Base-by-base conservation (phyloP, 176 grass and related monocot species). In the Oryza glumipatula region DNA sequence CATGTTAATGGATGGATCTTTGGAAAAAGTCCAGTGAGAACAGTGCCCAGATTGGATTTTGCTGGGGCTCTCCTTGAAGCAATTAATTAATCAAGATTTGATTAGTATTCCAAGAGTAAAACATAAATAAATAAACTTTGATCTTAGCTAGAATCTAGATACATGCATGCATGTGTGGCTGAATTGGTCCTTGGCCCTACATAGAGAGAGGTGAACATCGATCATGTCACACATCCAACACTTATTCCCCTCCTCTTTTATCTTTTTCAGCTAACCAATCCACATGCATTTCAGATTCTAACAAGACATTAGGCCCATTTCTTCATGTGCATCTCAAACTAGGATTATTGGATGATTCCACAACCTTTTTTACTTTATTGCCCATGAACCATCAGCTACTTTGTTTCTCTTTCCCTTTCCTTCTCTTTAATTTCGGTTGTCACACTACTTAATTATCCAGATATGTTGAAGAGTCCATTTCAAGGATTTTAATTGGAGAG, bases 41-140 rank as follows among this genome's bases (percentile, higher is more conserved):
- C 52, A 81, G 77, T 81, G 30, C 51, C 71, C 7, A 70, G 72
- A 85, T 76, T 85, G 82, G 77, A 80, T 76, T 56, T 43, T 84
- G 78, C 56, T 78, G 58, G 56, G 49, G 12, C 47, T 79, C 47
- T 79, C 43, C 26, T 47, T 68, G 58, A 60, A 69, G 65, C 65
- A 71, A 70, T 60, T 14, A 49, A 44, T 11, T 46, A 70, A 64
- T 82, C 51, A 70, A 19, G 63, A 49, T 77, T 28, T 76, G 63
- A 76, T 76, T 47, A 49, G 26, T 66, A 49, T 38, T 68, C 64
- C n/a, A 10, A 28, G 4, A 68, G 73, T 3, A 66, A 76, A 70
- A 47, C 3, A 36, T 36, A 24, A 7, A 38, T 68, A 81, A 33
- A 24, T 4, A 38, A 19, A 7, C 9, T n/a, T 36, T 52, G 44